These are phyloP conservation scores for Eimeria mitis DNA, from an alignment of 169 alveolate genomes.

Conservation along the genomic window DNA sequence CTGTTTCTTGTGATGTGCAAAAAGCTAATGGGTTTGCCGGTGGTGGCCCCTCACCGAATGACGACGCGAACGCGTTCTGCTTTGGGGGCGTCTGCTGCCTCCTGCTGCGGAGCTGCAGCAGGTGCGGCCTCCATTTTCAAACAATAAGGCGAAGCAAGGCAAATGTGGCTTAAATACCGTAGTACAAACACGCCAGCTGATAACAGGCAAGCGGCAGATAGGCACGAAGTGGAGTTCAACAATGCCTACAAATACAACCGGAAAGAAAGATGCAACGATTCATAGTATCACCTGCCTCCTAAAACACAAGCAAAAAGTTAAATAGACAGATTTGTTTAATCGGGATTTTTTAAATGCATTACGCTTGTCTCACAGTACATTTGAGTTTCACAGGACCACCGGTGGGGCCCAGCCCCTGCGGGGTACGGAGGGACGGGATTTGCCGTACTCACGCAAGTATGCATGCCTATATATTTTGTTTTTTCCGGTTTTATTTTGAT, in stretches of 20 bases:
- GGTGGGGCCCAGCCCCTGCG: constrained; percentile 70
- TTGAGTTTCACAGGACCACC: not conserved
- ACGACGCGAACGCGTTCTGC: constrained; percentile 65
- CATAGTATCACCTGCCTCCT: not conserved
- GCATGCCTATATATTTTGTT: not conserved
- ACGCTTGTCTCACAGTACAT: no score
- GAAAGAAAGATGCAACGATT: not conserved
- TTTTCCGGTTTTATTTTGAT: not conserved
- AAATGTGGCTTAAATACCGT: not conserved
- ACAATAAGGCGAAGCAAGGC: not conserved
- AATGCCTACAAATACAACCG: not conserved
- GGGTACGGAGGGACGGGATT: not conserved
- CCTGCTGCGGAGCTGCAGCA: constrained; percentile 20
- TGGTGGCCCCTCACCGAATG: constrained; percentile 41
- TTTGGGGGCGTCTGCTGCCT: constrained; percentile 43
- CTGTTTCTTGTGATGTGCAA: not conserved
- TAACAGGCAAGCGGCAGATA: not conserved
- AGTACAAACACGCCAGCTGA: not conserved
- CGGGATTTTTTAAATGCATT: not conserved
- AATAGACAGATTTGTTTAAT: not conserved
- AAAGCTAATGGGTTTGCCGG: not conserved
- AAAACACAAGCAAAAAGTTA: not conserved
- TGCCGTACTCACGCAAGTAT: not conserved
- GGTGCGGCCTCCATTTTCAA: constrained; percentile 30
- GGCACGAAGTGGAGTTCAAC: not conserved